phyloP scores from a whole-genome alignment of 805 yeast genomes.

The Schizosaccharomyces osmophilus region DNA sequence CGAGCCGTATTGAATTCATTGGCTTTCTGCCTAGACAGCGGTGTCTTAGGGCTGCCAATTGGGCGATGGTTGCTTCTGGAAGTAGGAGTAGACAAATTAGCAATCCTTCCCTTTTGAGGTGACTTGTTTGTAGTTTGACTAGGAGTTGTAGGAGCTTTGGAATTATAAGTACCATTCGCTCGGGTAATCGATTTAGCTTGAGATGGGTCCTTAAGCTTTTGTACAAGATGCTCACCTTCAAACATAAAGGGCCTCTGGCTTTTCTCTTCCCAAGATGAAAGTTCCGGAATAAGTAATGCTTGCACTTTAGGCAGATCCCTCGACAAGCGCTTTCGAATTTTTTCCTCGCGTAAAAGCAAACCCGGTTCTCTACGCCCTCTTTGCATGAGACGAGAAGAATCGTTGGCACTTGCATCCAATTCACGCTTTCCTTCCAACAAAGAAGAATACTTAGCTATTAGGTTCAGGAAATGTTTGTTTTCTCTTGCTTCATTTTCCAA shows the following conservation, averaged over 20 bases:
- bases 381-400: slow-evolving; percentile 46
- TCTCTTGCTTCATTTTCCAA: slow-evolving; percentile 27
- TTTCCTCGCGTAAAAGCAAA: slow-evolving; percentile 59
- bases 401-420: slow-evolving; percentile 46
- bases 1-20: not conserved
- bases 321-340: slow-evolving; percentile 38
- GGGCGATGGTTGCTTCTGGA: not conserved
- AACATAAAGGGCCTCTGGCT: slow-evolving; percentile 15
- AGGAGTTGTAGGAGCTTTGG: not conserved
- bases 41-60: not conserved
- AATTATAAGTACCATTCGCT: not conserved
- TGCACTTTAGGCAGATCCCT: slow-evolving; percentile 44
- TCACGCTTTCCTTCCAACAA: slow-evolving; percentile 35
- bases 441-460: slow-evolving; percentile 30
- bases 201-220: slow-evolving; percentile 11
- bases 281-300: slow-evolving; percentile 22
- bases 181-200: not conserved
- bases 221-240: slow-evolving; percentile 26
- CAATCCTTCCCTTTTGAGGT: not conserved
- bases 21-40: not conserved
- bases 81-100: not conserved
- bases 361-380: slow-evolving; percentile 24
- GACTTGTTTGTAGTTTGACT: not conserved
- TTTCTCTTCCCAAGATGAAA: slow-evolving; percentile 24
- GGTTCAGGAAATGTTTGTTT: slow-evolving; percentile 29